Evolutionary conservation across 257 asterid genomes (phyloP).

Genomic region (Ilex aquifolium): DNA sequence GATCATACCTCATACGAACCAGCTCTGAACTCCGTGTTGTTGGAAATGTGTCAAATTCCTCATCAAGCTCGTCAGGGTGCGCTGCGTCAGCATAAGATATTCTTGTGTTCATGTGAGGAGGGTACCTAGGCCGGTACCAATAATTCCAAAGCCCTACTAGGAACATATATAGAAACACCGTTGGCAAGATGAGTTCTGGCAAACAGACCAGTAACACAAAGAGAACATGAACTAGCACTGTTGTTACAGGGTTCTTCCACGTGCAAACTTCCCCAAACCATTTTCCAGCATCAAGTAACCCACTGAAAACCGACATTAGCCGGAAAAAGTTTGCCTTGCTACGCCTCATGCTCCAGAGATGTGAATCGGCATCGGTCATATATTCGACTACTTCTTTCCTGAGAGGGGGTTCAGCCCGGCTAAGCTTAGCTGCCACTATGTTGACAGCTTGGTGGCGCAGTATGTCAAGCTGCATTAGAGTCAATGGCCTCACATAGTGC

Average conservation of each 20-base stretch:
- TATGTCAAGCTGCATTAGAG: slow-evolving; percentile 54
- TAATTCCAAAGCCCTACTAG: slow-evolving; percentile 78
- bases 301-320: slow-evolving; percentile 51
- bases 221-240: slow-evolving; percentile 68
- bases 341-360: slow-evolving; percentile 95
- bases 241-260: slow-evolving; percentile 77
- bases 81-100: slow-evolving; percentile 71
- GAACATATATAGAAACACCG: slow-evolving; percentile 70
- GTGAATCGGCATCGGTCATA: slow-evolving; percentile 74
- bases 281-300: slow-evolving; percentile 45
- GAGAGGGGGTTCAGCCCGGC: slow-evolving; percentile 90
- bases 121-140: slow-evolving; percentile 55
- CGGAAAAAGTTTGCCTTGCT: slow-evolving; percentile 88
- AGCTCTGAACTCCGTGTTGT: slow-evolving; percentile 45
- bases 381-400: slow-evolving; percentile 74
- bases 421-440: slow-evolving; percentile 63
- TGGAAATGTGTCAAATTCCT: slow-evolving; percentile 83
- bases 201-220: slow-evolving; percentile 58
- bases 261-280: slow-evolving; percentile 75
- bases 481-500: slow-evolving; percentile 74
- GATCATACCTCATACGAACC: slow-evolving; percentile 72
- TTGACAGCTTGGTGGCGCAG: slow-evolving; percentile 78
- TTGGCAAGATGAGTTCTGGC: slow-evolving; percentile 76
- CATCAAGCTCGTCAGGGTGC: slow-evolving; percentile 81
- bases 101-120: slow-evolving; percentile 86